phyloP scores from a whole-genome alignment of 495 filamentous ascomycete species.

The Venustampulla echinocandica region DNA sequence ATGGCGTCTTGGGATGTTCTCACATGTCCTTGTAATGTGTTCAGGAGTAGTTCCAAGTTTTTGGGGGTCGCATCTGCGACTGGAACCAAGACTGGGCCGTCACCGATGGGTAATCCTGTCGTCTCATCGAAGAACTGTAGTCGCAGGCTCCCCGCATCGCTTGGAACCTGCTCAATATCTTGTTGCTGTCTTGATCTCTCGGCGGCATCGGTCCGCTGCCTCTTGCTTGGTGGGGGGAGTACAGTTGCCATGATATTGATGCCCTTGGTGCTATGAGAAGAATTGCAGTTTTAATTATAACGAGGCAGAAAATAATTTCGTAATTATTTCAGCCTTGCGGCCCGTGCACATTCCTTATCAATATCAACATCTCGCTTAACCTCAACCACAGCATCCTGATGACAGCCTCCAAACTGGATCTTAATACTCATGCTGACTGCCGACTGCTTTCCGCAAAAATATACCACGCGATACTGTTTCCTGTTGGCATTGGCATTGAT shows the following conservation, averaged over 20 bases:
- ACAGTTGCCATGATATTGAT: slow-evolving; percentile 69
- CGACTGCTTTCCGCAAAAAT: too few species aligned
- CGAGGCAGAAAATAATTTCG: neutral
- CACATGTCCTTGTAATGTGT: slow-evolving; percentile 70
- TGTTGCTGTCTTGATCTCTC: slow-evolving; percentile 69
- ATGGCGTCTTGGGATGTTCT: neutral
- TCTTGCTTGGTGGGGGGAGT: slow-evolving; percentile 82
- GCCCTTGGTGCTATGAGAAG: too few species aligned
- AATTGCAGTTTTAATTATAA: too few species aligned
- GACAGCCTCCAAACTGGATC: too few species aligned
- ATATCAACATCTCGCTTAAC: too few species aligned
- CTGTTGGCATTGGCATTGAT: too few species aligned
- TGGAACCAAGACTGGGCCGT: slow-evolving; percentile 69
- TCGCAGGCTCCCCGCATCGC: slow-evolving; percentile 68
- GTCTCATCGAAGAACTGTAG: slow-evolving; percentile 84
- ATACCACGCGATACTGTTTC: too few species aligned
- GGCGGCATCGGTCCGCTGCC: slow-evolving; percentile 66
- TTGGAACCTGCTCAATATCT: slow-evolving; percentile 59
- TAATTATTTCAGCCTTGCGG: slow-evolving; percentile 1
- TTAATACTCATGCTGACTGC: too few species aligned
- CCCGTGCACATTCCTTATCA: neutral
- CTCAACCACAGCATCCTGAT: too few species aligned
- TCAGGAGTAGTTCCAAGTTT: slow-evolving; percentile 86
- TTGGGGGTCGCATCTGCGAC: slow-evolving; percentile 80
- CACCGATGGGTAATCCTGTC: slow-evolving; percentile 48